These are phyloP conservation scores for Mrakia gelida DNA, from an alignment of 768 basidiomycete species.

Conservation along the genomic window DNA sequence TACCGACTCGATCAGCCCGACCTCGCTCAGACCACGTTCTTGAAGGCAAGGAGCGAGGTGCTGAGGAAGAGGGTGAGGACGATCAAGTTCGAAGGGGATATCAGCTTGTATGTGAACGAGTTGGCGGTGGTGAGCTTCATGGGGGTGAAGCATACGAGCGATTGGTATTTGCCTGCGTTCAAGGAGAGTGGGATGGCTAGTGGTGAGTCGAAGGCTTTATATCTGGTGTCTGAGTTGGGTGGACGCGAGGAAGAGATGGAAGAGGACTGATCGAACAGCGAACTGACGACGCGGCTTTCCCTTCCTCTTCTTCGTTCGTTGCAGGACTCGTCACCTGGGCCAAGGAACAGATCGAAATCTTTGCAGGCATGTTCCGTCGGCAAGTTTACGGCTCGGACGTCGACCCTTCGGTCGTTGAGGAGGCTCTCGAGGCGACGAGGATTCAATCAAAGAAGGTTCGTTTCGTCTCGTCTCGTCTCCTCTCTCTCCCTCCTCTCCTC, in stretches of 20 bases:
- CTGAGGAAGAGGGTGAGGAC: conserved; percentile 73
- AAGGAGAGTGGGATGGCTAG: conserved; percentile 92
- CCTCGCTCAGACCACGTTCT: conserved; percentile 75
- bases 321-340: conserved; percentile 94
- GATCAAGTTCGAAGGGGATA: conserved; percentile 85
- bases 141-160: conserved; percentile 91
- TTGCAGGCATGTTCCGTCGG: conserved; percentile 76
- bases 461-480: neutral
- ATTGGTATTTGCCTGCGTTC: conserved; percentile 96
- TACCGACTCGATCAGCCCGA: conserved; percentile 69
- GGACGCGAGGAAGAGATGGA: neutral
- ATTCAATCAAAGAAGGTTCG: conserved; percentile 77
- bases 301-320: neutral
- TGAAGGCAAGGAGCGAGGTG: conserved; percentile 69
- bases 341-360: conserved; percentile 73
- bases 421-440: conserved; percentile 71
- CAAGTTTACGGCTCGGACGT: conserved; percentile 86
- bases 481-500: neutral
- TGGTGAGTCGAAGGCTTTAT: too few relatives aligned
- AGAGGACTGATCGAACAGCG: too few relatives aligned
- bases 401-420: conserved; percentile 64
- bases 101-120: conserved; percentile 78
- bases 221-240: too few relatives aligned
- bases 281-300: neutral
- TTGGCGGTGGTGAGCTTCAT: conserved; percentile 86